A percentile compares a stretch with the other conserved stretches of the same genome.
These are phyloP conservation scores for Parasitella parasitica DNA, from an alignment of 371 early-diverging fungal species.

Conservation along the genomic window DNA sequence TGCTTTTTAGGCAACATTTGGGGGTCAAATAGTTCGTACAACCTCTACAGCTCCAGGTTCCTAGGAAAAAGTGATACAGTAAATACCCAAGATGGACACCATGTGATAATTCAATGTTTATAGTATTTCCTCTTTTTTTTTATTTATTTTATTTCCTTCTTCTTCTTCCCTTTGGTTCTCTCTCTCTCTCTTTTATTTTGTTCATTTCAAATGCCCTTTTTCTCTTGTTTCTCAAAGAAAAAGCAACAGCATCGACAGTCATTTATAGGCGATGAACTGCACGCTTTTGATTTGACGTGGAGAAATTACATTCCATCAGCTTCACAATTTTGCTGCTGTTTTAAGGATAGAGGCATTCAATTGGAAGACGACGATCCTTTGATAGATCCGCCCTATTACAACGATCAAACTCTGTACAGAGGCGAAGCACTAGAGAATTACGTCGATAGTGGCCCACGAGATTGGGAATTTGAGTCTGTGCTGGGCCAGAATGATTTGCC, in stretches of 20 bases:
- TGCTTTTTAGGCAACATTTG: not conserved
- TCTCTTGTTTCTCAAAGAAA: slow-evolving; percentile 19
- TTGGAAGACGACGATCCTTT: slow-evolving; percentile 33
- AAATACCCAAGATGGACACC: slow-evolving; percentile 6
- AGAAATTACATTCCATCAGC: slow-evolving; percentile 43
- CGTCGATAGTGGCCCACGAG: slow-evolving; percentile 23
- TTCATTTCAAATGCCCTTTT: not conserved
- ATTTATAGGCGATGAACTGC: slow-evolving; percentile 4
- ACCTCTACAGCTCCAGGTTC: not conserved
- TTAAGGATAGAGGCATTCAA: slow-evolving; percentile 23
- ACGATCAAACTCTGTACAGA: slow-evolving; percentile 26
- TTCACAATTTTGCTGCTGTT: slow-evolving; percentile 29
- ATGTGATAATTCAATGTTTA: slow-evolving; percentile 15
- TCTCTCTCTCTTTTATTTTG: not conserved
- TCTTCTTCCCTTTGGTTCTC: not conserved
- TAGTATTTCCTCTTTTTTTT: too few relatives aligned
- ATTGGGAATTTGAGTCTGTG: slow-evolving; percentile 34
- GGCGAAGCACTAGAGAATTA: slow-evolving; percentile 32
- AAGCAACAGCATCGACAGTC: slow-evolving; percentile 4
- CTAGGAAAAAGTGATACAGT: not conserved
- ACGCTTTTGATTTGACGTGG: slow-evolving; percentile 52
- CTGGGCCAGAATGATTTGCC: slow-evolving; percentile 16
- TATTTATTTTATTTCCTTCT: too few relatives aligned
- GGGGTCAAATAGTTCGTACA: not conserved
- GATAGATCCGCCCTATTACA: slow-evolving; percentile 34